A percentile compares a stretch with the other conserved stretches of the same genome.
Evolutionary conservation across 768 basidiomycete genomes (phyloP).

Genomic region (Lepiota subincarnata): DNA sequence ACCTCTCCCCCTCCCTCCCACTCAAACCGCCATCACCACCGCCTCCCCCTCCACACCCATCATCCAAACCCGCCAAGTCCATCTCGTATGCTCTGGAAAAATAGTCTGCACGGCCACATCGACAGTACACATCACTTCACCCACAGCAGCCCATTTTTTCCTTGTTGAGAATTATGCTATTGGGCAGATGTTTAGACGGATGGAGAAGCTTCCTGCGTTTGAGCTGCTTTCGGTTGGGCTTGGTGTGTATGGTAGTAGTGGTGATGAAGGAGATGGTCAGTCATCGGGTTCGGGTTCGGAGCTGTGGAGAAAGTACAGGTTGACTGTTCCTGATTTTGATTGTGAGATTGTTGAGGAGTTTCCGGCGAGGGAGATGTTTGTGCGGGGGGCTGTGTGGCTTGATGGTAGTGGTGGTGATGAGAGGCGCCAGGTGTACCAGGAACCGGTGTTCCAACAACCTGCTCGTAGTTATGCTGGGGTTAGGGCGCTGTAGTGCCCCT

Average conservation of each 20-base stretch:
- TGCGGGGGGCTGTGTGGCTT: conserved; percentile 51
- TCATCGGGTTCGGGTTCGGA: conserved; percentile 2
- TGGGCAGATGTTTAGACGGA: conserved; percentile 61
- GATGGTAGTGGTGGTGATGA: conserved; percentile 14
- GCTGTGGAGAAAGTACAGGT: conserved; percentile 56
- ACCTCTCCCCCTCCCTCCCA: conserved; percentile 29
- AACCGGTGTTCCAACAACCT: no score
- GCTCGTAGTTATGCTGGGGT: no score
- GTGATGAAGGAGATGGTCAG: background rate
- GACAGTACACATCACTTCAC: conserved; percentile 55
- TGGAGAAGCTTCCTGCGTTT: conserved; percentile 52
- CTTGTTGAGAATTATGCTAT: conserved; percentile 64
- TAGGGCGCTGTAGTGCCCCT: no score
- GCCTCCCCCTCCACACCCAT: conserved; percentile 49
- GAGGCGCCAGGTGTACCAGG: no score
- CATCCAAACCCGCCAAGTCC: conserved; percentile 62
- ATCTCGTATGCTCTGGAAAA: conserved; percentile 53
- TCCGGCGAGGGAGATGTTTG: conserved; percentile 64
- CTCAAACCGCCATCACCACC: conserved; percentile 29
- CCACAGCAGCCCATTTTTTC: conserved; percentile 56
- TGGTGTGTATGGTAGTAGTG: conserved; percentile 23
- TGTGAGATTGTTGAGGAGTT: conserved; percentile 71
- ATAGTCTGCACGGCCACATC: conserved; percentile 63
- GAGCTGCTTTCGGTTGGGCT: conserved; percentile 50
- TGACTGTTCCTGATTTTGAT: conserved; percentile 52